Base-by-base conservation (phyloP, 768 basidiomycete genomes). In the Termitomyces sp. region DNA sequence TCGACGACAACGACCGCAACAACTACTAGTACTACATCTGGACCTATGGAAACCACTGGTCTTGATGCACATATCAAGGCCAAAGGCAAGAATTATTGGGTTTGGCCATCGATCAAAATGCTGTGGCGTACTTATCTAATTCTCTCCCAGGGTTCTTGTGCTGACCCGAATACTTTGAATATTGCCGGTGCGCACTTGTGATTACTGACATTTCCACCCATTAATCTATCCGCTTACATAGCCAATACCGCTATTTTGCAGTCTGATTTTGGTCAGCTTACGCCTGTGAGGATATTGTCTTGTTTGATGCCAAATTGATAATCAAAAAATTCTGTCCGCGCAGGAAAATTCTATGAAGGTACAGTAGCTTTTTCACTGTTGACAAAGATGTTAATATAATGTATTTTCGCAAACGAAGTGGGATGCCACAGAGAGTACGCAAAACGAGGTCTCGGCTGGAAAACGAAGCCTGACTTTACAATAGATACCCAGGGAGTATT, bases 401-500 rank as follows among this genome's bases (percentile, higher is more conserved):
- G 0, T 43, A n/a, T 43, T 20, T 1, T 32, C 0, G 16, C 10
- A 5, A n/a, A 54, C 41, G 2, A 53, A 54, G 53, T 54, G 53
- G 53, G 53, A 54, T n/a, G 53, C 53, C n/a, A 54, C 53, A 32
- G 53, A 54, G 18, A 54, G 53, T 54, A 54, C n/a, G 53, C 7
- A 5, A 14, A 41, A 41, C 7, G 4, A 2, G 4, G 10, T 40
- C 13, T n/a, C 18, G 20, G 1, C 9, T 14, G 12, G 1, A n/a
- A 41, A 43, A 30, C n/a, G 28, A 30, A 30, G 26, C 10, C 38
- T 30, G 2, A 54, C 40, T 30, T 12, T 1, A 43, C 8, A 5
- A 13, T 18, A 70, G 69, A 66, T 18, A 64, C 66, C 20, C 69
- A 71, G 12, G 69, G 69, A 55, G 44, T 51, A 7, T 76, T 76